Percentiles rank a stretch among this genome's conserved stretches.
Conservation (phyloP, 257 asterid species). For the Solanum bukasovii region DNA sequence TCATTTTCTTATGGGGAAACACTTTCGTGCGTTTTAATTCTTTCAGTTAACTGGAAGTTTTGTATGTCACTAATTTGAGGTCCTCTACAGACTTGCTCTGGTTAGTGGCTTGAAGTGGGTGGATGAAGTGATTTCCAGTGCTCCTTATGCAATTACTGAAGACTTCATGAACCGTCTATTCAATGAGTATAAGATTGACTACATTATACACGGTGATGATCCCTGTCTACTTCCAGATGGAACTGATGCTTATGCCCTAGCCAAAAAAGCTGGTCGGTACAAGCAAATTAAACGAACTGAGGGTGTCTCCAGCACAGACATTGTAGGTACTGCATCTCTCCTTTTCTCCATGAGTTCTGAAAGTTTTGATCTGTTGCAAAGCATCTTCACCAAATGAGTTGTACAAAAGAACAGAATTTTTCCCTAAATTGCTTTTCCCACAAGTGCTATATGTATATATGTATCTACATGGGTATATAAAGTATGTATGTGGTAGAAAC, state of each 20-base stretch:
- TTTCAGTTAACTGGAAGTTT: not conserved
- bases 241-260: slow-evolving; percentile 91
- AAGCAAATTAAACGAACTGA: slow-evolving; percentile 96
- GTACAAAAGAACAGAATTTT: not conserved
- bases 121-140: slow-evolving; percentile 88
- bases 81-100: slow-evolving; percentile 60
- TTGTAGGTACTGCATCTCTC: slow-evolving; percentile 73
- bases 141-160: slow-evolving; percentile 87
- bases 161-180: slow-evolving; percentile 80
- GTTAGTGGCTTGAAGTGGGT: slow-evolving; percentile 97
- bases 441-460: not conserved
- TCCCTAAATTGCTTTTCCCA: not conserved
- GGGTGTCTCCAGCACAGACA: slow-evolving; percentile 98
- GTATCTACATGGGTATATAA: not conserved
- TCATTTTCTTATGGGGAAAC: not conserved
- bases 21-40: not conserved
- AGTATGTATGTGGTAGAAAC: not conserved
- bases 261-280: slow-evolving; percentile 91
- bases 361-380: not conserved
- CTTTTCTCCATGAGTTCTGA: slow-evolving; percentile 3
- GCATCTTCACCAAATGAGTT: not conserved
- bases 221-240: slow-evolving; percentile 97
- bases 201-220: slow-evolving; percentile 90
- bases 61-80: slow-evolving; percentile 12
- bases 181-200: slow-evolving; percentile 80